Conservation (phyloP, 164 flowering plant species). For the Berberis thunbergii region DNA sequence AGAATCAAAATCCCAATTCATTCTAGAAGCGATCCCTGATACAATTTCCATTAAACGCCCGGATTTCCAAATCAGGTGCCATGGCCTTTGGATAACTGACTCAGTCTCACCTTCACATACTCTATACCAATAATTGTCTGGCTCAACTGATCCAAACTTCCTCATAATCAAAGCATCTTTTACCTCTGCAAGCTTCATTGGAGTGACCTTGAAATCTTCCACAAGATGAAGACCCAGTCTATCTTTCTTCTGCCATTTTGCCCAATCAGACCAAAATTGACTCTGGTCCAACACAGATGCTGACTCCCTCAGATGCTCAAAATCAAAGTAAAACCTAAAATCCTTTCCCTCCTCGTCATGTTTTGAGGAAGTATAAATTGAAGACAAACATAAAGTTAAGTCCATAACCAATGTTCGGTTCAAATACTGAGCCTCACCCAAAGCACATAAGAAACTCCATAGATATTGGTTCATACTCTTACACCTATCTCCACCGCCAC, state of each 20-base stretch:
- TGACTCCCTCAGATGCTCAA: conserved; percentile 56
- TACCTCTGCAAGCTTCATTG: conserved; percentile 62
- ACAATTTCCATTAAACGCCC: no score
- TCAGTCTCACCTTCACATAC: no score
- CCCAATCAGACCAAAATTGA: conserved; percentile 85
- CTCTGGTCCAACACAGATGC: conserved; percentile 34
- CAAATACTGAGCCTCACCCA: no score
- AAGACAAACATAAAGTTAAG: conserved; percentile 61
- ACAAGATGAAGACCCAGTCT: conserved; percentile 50
- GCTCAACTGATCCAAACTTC: conserved; percentile 37
- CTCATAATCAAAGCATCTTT: conserved; percentile 75
- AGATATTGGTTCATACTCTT: no score
- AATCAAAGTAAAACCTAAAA: conserved; percentile 86
- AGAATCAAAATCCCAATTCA: no score
- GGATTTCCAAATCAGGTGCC: no score
- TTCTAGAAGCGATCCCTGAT: no score
- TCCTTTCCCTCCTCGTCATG: conserved; percentile 89
- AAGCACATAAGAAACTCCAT: no score
- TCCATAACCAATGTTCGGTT: conserved; percentile 83
- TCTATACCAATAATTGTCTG: no score
- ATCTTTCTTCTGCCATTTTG: conserved; percentile 61
- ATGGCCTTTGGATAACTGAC: no score
- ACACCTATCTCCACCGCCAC: no score
- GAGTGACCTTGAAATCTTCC: conserved; percentile 69
- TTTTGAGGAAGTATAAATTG: conserved; percentile 55